These are phyloP conservation scores for Phytophthora tentaculata DNA, from an alignment of 352 stramenopile species.

Conservation along the genomic window DNA sequence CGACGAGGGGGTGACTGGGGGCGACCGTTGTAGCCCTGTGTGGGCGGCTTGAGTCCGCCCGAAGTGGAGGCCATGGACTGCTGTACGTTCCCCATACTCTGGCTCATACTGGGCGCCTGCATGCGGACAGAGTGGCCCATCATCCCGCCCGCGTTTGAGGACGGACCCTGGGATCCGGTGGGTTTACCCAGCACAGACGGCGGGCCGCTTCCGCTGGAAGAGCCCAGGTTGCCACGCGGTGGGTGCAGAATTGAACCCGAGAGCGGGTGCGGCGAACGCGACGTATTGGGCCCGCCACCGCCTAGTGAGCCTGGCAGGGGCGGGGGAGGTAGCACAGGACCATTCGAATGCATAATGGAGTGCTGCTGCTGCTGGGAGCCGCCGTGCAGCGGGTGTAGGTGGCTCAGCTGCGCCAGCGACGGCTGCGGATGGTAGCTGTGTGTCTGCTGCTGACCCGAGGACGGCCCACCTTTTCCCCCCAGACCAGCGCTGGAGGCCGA, in stretches of 20 bases:
- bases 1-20: constrained; percentile 49
- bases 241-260: constrained; percentile 75
- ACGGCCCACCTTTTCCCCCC: constrained; percentile 45
- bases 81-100: constrained; percentile 45
- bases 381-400: constrained; percentile 78
- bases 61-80: constrained; percentile 43
- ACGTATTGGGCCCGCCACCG: constrained; percentile 43
- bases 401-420: constrained; percentile 68
- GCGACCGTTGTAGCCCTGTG: constrained; percentile 46
- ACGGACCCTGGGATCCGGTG: constrained; percentile 28
- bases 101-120: constrained; percentile 53
- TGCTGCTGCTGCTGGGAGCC: constrained; percentile 43
- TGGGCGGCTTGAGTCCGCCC: constrained; percentile 34
- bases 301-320: constrained; percentile 65
- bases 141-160: constrained; percentile 35
- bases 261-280: constrained; percentile 71
- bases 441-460: constrained; percentile 31
- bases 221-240: constrained; percentile 49
- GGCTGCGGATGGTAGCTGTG: constrained; percentile 76
- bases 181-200: constrained; percentile 67
- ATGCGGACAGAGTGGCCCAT: constrained; percentile 72
- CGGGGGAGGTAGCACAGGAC: constrained; percentile 66
- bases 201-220: constrained; percentile 36
- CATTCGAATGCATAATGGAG: constrained; percentile 63
- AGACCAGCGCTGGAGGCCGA: constrained; percentile 35